Evolutionary conservation across 129 eudicot species (phyloP).

Genomic region (Lactuca saligna): DNA sequence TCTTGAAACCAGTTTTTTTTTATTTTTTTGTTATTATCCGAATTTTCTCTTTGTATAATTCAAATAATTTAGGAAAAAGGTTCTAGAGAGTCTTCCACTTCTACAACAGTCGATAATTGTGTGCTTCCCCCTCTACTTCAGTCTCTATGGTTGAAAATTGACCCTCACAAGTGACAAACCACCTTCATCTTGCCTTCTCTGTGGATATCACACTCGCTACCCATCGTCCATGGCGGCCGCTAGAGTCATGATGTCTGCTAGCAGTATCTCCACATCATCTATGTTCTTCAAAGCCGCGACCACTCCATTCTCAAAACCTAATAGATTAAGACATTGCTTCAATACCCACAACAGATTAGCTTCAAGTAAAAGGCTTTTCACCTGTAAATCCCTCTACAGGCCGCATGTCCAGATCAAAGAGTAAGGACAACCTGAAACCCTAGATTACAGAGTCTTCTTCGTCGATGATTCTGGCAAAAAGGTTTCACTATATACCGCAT

Average conservation of each 20-base stretch:
- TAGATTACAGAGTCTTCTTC: constrained; percentile 68
- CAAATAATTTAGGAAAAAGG: too few relatives aligned
- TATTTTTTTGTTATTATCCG: too few relatives aligned
- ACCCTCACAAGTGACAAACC: neutral
- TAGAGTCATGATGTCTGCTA: constrained; percentile 48
- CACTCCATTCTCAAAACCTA: constrained; percentile 19
- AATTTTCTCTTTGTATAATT: too few relatives aligned
- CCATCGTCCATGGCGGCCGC: constrained; percentile 39
- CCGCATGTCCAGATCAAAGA: constrained; percentile 48
- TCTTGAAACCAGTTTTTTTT: too few relatives aligned
- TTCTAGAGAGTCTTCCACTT: neutral
- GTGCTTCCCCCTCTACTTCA: neutral
- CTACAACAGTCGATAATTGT: neutral
- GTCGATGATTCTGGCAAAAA: constrained; percentile 62
- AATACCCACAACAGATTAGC: constrained; percentile 11
- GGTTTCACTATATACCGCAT: constrained; percentile 25
- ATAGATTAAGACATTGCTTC: constrained; percentile 37
- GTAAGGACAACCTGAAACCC: constrained; percentile 70
- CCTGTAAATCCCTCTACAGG: constrained; percentile 52
- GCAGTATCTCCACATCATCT: constrained; percentile 37
- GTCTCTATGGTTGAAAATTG: neutral
- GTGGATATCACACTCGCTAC: neutral
- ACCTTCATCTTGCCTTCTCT: neutral
- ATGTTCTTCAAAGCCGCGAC: constrained; percentile 25
- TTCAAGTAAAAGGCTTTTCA: constrained; percentile 34